Base-by-base conservation (phyloP, 1,284 basidiomycete species). In the Clitocybe nebularis region DNA sequence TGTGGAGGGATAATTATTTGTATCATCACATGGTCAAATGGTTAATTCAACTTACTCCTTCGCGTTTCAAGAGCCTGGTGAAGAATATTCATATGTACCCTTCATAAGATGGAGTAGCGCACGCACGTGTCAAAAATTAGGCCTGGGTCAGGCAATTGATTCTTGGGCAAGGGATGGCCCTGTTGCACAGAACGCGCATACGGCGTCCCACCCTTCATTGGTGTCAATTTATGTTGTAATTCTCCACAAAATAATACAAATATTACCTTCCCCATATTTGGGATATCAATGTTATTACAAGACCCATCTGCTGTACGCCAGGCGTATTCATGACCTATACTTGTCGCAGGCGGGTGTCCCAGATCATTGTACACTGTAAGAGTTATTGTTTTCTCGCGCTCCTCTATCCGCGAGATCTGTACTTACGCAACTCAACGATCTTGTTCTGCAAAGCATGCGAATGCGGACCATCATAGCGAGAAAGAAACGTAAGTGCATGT, bases 101-200 rank as follows among this genome's bases (percentile, higher is more conserved):
- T 38, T 36, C 26, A n/a, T n/a, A n/a, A n/a, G 13, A 28, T 17
- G 7, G 16, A 17, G 32, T 3, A 14, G 28, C 26, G 16, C 28
- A 63, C 68, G 45, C 43, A 71, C 70, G 83, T 79, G 58, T 92
- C 88, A 41, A 89, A 92, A 14, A 92, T 63, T 7, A 90, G 67
- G 4, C 84, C 85, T 7, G 87, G 65, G 61, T 92, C 89, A 0
- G 89, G 89, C 11, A 91, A 66, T 45, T 81, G 75, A 49, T 81
- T 75, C 24, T 57, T 60, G 0, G 86, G 81, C 3, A 89, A 64
- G 1, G 84, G 73, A 45, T 81, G 72, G 1, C 51, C 56, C 58
- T 84, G 81, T 49, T 87, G 84, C n/a, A 92, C 89, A 43, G 81
- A 88, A 28, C 87, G 78, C 11, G 85, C 72, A 59, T 92, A 92